phyloP scores from a whole-genome alignment of 2,329 filamentous ascomycete species.

The Trichoderma breve region DNA sequence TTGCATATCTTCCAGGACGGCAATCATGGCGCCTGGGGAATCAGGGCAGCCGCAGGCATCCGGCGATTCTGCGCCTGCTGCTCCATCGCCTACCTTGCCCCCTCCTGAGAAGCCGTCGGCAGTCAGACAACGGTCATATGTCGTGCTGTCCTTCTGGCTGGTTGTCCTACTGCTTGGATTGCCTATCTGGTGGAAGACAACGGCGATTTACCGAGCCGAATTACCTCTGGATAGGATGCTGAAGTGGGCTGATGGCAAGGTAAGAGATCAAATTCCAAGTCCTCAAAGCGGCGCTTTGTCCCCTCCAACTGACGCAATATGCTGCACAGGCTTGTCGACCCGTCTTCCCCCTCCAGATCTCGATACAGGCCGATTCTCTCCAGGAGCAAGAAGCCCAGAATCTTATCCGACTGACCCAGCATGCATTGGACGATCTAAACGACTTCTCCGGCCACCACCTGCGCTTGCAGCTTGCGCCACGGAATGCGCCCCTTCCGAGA shows the following conservation, averaged over 20 bases:
- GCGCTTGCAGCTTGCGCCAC: conserved; percentile 44
- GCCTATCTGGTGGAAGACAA: conserved; percentile 95
- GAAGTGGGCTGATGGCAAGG: conserved; percentile 87
- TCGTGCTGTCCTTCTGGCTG: conserved; percentile 88
- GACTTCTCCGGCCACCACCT: conserved; percentile 84
- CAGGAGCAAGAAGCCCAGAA: conserved; percentile 66
- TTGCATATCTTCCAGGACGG: conserved; percentile 9
- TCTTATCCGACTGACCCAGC: conserved; percentile 77
- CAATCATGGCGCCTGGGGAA: conserved; percentile 20
- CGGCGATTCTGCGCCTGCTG: conserved; percentile 26
- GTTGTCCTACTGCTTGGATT: conserved; percentile 80
- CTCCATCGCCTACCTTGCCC: conserved; percentile 43
- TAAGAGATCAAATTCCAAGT: conserved; percentile 38
- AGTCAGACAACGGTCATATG: conserved; percentile 65
- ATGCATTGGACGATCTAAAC: conserved; percentile 81
- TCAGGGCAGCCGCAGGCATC: conserved; percentile 17
- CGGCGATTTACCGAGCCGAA: conserved; percentile 82
- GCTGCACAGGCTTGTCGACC: conserved; percentile 71
- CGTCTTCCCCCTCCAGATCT: conserved; percentile 82
- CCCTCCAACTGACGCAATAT: background rate
- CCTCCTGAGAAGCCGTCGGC: conserved; percentile 74
- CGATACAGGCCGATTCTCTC: conserved; percentile 67
- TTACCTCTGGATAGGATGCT: conserved; percentile 84
- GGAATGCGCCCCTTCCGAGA: conserved; percentile 26
- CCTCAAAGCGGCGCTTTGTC: background rate